Percentiles rank a stretch among this genome's conserved stretches.
Evolutionary conservation across 2,329 filamentous ascomycete species (phyloP).

Genomic region (Rhinocladiella mackenziei): DNA sequence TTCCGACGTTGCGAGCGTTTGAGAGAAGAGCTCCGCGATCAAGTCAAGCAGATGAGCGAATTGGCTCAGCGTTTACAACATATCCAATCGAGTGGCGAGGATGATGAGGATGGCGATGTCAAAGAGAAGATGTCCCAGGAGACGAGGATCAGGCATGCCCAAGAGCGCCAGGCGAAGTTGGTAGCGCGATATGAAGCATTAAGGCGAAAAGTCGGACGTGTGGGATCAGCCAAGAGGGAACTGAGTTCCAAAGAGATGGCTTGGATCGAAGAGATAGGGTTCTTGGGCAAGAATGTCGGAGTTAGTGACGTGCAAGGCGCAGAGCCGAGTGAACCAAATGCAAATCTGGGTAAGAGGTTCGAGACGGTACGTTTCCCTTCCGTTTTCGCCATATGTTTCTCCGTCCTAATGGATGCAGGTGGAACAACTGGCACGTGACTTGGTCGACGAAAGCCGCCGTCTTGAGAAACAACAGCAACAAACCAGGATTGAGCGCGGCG

Average conservation of each 20-base stretch:
- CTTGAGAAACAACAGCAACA: constrained; percentile 31
- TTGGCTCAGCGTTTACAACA: constrained; percentile 45
- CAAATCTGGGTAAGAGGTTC: constrained; percentile 33
- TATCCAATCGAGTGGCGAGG: constrained; percentile 39
- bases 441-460: constrained; percentile 38
- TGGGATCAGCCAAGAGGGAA: constrained; percentile 41
- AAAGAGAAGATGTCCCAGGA: constrained; percentile 37
- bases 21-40: constrained; percentile 45
- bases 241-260: constrained; percentile 45
- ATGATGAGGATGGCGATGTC: constrained; percentile 32
- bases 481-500: constrained; percentile 15
- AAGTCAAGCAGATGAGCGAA: constrained; percentile 44
- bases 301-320: constrained; percentile 23
- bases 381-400: neutral
- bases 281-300: constrained; percentile 38
- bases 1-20: constrained; percentile 50
- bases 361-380: constrained; percentile 36
- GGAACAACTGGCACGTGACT: constrained; percentile 38
- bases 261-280: constrained; percentile 44
- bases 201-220: constrained; percentile 38
- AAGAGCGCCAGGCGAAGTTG: constrained; percentile 40
- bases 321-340: constrained; percentile 22
- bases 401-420: too few relatives aligned
- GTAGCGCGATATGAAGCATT: constrained; percentile 43
- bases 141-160: constrained; percentile 40